Percentiles rank a stretch among this genome's conserved stretches.
Evolutionary conservation across 495 filamentous ascomycete genomes (phyloP).

Genomic region (Tuber umbilicatum): DNA sequence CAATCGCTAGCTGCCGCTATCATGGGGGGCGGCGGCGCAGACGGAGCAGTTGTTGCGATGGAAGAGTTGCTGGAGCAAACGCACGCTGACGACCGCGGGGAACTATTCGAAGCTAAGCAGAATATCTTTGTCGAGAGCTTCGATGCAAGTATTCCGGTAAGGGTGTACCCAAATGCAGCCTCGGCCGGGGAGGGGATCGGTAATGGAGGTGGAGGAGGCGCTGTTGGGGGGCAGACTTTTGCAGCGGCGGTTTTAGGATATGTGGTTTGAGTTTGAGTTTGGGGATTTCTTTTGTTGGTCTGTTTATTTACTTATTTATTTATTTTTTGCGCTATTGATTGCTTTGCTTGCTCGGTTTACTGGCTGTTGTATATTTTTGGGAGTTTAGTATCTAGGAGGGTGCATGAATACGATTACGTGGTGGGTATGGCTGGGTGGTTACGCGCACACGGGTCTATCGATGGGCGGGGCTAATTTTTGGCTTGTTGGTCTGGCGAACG

Average conservation of each 20-base stretch:
- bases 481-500: not conserved
- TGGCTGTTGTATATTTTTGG: not conserved
- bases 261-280: slow-evolving; percentile 20
- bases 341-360: not conserved
- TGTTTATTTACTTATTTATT: not conserved
- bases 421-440: not conserved
- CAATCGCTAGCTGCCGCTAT: slow-evolving; percentile 33
- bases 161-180: slow-evolving; percentile 40
- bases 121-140: slow-evolving; percentile 40
- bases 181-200: slow-evolving; percentile 25
- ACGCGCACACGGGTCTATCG: not conserved
- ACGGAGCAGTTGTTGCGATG: slow-evolving; percentile 15
- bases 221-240: slow-evolving; percentile 27
- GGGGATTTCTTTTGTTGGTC: not conserved
- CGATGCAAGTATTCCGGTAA: slow-evolving; percentile 40
- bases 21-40: slow-evolving; percentile 42
- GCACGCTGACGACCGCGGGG: slow-evolving; percentile 39
- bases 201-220: slow-evolving; percentile 27
- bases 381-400: not conserved
- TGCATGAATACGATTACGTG: not conserved
- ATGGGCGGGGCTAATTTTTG: not conserved
- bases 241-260: slow-evolving; percentile 36
- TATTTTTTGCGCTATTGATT: not conserved
- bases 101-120: slow-evolving; percentile 38
- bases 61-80: slow-evolving; percentile 48